Evolutionary conservation across 345 rosid species (phyloP), one percentile per base, ranked within the genome.

Genomic region (Eucalyptus regnans): DNA sequence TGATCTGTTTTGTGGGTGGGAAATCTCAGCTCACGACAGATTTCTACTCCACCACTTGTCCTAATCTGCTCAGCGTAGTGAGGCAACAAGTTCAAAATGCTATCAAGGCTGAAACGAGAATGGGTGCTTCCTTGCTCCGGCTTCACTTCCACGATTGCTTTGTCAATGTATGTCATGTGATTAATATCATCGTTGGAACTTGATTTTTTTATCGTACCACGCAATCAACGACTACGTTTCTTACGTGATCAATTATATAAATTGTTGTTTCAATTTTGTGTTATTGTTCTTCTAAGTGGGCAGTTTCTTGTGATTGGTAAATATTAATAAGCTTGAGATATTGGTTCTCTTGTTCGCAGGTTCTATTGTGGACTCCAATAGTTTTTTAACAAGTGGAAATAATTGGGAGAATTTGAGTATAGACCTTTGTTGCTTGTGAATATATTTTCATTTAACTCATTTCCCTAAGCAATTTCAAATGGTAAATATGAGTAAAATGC

Each of bases 131-230:
- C 50, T 91, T 96, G 89, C 86, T 92, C 37, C 93, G 96, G 43
- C 96, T 95, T 87, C 96, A 93, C 88, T 95, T 95, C 90, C 96
- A 96, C 41, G 98, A 96, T 90, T 96, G 98, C 89, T 96, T 95
- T 48, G 96, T 95, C 88, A 94, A 95, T 90, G 97, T 96, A 88
- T 60, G 96, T 90, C 31, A 14, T 27, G 68, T 7, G 43, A 2
- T 52, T 80, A 12, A 43, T 12, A 27, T 43, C 13, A 83, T 20
- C 29, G 4, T 43, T 12, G 14, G 66, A 37, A 76, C 27, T 11
- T 4, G 48, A 76, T 20, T 48, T 1, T 1, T 76, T 41, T 41
- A 76, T 0, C 84, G 13, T 41, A 41, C 29, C 84, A 76, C 0
- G 84, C 84, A 76, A 20, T 41, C 44, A 41, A 76, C 48, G 8